phyloP scores from a whole-genome alignment of 129 eudicot species.

The Flaveria bidentis region DNA sequence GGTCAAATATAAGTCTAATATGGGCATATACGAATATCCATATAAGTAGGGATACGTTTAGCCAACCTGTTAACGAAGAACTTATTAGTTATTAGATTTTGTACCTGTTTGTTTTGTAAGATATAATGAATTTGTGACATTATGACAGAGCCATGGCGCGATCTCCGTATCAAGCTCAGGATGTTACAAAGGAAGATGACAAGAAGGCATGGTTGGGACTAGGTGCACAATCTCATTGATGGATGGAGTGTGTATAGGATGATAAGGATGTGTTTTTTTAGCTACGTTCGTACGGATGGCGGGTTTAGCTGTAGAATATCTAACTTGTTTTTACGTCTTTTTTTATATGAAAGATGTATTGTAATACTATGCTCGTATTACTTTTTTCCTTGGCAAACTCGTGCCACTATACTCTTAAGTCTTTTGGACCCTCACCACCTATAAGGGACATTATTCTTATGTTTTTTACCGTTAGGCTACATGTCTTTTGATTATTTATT shows the following conservation, averaged over 20 bases:
- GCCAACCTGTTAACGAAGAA: not conserved
- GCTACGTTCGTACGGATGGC: constrained; percentile 8
- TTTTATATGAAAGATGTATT: constrained; percentile 25
- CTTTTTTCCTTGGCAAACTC: too few species aligned
- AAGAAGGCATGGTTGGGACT: constrained; percentile 64
- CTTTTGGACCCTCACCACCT: too few species aligned
- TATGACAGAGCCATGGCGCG: constrained; percentile 44
- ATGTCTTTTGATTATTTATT: too few species aligned
- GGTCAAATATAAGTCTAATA: too few species aligned
- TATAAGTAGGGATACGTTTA: too few species aligned
- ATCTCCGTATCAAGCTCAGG: constrained; percentile 42
- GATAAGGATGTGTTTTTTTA: not conserved
- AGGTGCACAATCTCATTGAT: constrained; percentile 41
- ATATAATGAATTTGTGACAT: constrained; percentile 13
- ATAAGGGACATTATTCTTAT: too few species aligned
- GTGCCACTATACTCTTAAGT: too few species aligned
- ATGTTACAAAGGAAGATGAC: constrained; percentile 44
- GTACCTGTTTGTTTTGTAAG: not conserved
- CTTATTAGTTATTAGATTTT: not conserved
- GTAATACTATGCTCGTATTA: not conserved
- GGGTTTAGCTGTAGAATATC: constrained; percentile 25
- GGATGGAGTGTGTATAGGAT: constrained; percentile 4
- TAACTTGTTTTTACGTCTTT: constrained; percentile 39
- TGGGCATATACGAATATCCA: too few species aligned
- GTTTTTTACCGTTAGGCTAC: too few species aligned